phyloP scores from a whole-genome alignment of 176 grass and related monocot species.

The Lolium rigidum region DNA sequence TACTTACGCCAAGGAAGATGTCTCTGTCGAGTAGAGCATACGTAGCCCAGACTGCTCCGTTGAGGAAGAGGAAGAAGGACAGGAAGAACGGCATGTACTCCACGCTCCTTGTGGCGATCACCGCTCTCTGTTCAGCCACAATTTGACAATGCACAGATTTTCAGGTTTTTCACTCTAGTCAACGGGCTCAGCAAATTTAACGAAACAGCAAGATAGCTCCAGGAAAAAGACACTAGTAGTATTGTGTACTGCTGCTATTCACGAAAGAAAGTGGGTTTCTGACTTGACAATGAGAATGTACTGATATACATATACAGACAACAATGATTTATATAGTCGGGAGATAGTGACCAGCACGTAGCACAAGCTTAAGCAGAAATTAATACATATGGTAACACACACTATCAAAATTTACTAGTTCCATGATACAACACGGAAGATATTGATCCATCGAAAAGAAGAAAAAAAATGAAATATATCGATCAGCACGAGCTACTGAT shows the following conservation, averaged over 20 bases:
- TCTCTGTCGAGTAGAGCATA: conserved; percentile 68
- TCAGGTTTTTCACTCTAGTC: neutral
- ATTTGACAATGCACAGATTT: neutral
- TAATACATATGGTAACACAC: neutral
- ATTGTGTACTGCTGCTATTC: too few relatives aligned
- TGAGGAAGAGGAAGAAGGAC: conserved; percentile 80
- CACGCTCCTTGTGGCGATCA: conserved; percentile 65
- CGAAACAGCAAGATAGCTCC: neutral
- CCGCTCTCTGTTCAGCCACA: conserved; percentile 50
- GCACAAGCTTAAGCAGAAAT: neutral
- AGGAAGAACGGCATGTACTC: conserved; percentile 87
- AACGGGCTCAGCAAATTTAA: neutral
- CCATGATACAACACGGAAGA: neutral
- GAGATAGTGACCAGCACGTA: neutral
- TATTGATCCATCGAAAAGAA: neutral
- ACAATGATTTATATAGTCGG: neutral
- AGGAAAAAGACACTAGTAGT: too few relatives aligned
- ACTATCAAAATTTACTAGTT: neutral
- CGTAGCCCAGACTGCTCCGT: conserved; percentile 61
- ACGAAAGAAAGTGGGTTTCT: neutral
- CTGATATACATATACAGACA: neutral
- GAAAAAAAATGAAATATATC: neutral
- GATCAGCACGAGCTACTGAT: neutral
- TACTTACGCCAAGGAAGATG: conserved; percentile 67
- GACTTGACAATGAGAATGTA: neutral